Base-by-base conservation (phyloP, 768 basidiomycete species). In the Trametes cubensis region DNA sequence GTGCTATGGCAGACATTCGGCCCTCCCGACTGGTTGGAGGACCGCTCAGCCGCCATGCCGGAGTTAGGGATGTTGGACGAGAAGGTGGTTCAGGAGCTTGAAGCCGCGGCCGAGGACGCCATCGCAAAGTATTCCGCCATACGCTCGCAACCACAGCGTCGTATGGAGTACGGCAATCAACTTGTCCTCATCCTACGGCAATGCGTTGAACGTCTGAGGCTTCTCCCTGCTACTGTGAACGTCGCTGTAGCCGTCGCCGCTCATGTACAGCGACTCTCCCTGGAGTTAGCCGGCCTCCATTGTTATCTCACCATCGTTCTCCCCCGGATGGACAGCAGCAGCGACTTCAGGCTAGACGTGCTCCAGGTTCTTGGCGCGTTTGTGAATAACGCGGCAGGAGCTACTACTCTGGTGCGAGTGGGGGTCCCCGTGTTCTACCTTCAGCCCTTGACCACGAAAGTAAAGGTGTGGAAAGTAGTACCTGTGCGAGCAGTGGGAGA, bases 371-470 rank as follows among this genome's bases (percentile, higher is more conserved):
- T 28, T 7, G 28, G 28, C 28, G 28, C 28, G 20, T 53, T 60
- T 18, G 50, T 45, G 10, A 20, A 34, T 7, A 51, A 60, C 4
- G 58, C 18, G 1, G 34, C 50, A 23, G 42, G 17, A 17, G 51
- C 58, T 15, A n/a, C 18, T 6, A 45, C 18, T 7, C n/a, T 38
- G 13, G 4, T 7, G 7, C 58, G 58, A 7, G 21, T 60, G 4
- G 58, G 58, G 5, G 3, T 60, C n/a, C 58, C 58, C 15, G 23
- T 21, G 14, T 60, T 41, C 42, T 52, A 46, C 50, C 30, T 60
- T 14, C 58, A 60, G 30, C 58, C 58, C 13, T 42, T 60, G 28
- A 60, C 58, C 2, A 30, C 21, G 11, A 17, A 45, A 15, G 13
- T 53, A 4, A 8, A 8, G 2, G 40, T 60, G 8, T 60, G 58